Conservation (phyloP, 2,329 filamentous ascomycete species). For the Pleomassaria siparia region DNA sequence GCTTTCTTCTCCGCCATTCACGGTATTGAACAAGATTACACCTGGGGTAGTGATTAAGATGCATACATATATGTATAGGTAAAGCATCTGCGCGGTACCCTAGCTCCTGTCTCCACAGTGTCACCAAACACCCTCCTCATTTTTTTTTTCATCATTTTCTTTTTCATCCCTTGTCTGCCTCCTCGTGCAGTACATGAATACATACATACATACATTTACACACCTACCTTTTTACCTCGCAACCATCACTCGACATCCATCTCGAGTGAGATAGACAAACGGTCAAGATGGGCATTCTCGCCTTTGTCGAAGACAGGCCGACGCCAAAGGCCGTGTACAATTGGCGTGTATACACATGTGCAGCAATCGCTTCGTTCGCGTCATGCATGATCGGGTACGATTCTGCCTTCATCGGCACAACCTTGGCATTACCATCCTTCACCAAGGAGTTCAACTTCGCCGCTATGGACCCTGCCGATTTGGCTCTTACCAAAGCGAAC, state of each 20-base stretch:
- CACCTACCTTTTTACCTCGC: too few species aligned
- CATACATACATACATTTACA: too few species aligned
- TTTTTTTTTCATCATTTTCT: constrained; percentile 3
- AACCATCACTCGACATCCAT: not conserved
- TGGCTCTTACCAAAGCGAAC: constrained; percentile 68
- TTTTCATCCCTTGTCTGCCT: too few species aligned
- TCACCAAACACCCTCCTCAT: constrained; percentile 12
- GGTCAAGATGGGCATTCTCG: constrained; percentile 37
- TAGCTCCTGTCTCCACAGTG: constrained; percentile 5
- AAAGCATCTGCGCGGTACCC: constrained; percentile 5
- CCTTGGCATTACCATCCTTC: constrained; percentile 71
- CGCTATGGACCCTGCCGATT: constrained; percentile 48
- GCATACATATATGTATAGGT: constrained; percentile 20
- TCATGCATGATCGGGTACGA: constrained; percentile 66
- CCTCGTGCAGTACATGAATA: too few species aligned
- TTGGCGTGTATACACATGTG: constrained; percentile 59
- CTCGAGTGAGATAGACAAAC: not conserved
- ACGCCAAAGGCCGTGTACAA: constrained; percentile 62
- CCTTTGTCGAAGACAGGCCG: constrained; percentile 47
- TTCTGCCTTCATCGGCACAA: constrained; percentile 75
- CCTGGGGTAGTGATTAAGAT: constrained; percentile 3
- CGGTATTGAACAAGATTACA: constrained; percentile 2
- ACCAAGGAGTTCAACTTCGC: constrained; percentile 66
- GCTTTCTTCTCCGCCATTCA: constrained; percentile 23
- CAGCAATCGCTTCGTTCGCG: constrained; percentile 57